These are phyloP conservation scores for Aphanomyces stellatus DNA, from an alignment of 352 stramenopile species.

Conservation along the genomic window DNA sequence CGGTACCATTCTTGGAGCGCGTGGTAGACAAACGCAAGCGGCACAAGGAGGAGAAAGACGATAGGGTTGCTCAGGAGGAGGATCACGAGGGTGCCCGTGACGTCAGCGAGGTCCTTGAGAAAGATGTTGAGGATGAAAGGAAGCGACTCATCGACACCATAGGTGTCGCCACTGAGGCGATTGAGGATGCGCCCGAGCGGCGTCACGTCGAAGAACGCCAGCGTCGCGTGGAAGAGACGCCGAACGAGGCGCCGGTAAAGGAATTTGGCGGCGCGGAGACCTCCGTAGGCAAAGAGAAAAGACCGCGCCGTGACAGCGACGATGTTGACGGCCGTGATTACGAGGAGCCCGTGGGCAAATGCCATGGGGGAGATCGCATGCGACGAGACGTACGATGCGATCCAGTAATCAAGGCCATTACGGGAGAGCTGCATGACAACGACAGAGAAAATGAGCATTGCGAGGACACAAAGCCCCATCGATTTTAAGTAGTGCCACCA, in stretches of 20 bases:
- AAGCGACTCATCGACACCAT: constrained; percentile 76
- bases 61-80: constrained; percentile 73
- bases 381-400: constrained; percentile 66
- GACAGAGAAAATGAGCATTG: constrained; percentile 42
- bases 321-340: constrained; percentile 61
- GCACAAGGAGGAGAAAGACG: constrained; percentile 62
- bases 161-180: constrained; percentile 70
- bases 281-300: constrained; percentile 79
- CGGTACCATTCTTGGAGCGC: constrained; percentile 54
- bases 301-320: constrained; percentile 60
- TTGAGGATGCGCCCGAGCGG: constrained; percentile 67
- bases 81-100: constrained; percentile 62
- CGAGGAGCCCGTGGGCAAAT: constrained; percentile 52
- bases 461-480: constrained; percentile 40
- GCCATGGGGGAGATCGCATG: constrained; percentile 34
- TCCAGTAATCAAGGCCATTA: constrained; percentile 78
- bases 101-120: constrained; percentile 65
- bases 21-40: constrained; percentile 59
- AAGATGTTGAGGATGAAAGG: constrained; percentile 87
- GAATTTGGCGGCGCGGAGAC: constrained; percentile 48
- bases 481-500: constrained; percentile 51
- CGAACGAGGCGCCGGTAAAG: constrained; percentile 50
- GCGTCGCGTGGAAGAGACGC: constrained; percentile 43
- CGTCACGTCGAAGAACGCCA: constrained; percentile 64
- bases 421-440: constrained; percentile 67